Conservation (phyloP, 306 rosid genomes). For the Vicia faba region DNA sequence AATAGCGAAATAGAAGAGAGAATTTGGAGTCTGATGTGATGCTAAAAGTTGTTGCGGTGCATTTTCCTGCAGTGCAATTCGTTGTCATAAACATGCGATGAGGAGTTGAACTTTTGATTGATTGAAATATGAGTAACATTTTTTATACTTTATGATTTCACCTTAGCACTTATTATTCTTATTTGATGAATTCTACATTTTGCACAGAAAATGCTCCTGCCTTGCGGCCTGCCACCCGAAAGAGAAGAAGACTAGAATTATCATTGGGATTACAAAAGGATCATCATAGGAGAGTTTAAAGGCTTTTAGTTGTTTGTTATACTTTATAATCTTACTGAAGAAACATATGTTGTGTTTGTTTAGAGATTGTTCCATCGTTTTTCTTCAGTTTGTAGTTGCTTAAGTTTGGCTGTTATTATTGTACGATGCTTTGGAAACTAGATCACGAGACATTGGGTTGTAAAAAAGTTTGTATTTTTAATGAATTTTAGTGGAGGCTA, state of each 20-base stretch:
- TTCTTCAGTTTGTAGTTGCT: constrained; percentile 8
- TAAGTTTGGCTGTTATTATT: neutral
- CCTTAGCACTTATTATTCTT: neutral
- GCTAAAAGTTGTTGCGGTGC: neutral
- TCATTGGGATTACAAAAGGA: neutral
- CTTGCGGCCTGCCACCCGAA: constrained; percentile 80
- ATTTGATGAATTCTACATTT: neutral
- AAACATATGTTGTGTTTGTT: constrained; percentile 27
- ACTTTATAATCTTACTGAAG: constrained; percentile 19
- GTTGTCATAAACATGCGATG: neutral
- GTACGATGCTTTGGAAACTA: neutral
- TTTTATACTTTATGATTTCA: too few relatives aligned
- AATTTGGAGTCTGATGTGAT: neutral
- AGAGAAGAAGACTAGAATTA: constrained; percentile 61
- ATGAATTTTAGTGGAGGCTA: neutral
- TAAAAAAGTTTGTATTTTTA: too few relatives aligned
- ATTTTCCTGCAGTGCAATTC: neutral
- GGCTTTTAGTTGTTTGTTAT: constrained; percentile 18
- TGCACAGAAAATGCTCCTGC: constrained; percentile 82
- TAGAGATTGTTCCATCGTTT: constrained; percentile 19
- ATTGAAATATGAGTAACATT: too few relatives aligned
- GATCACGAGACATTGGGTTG: neutral
- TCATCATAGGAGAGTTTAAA: neutral
- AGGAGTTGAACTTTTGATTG: too few relatives aligned
- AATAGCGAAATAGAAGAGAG: neutral